Evolutionary conservation across 1,284 basidiomycete genomes (phyloP), one percentile per base, ranked within the genome.

Genomic region (Ustilago loliicola): DNA sequence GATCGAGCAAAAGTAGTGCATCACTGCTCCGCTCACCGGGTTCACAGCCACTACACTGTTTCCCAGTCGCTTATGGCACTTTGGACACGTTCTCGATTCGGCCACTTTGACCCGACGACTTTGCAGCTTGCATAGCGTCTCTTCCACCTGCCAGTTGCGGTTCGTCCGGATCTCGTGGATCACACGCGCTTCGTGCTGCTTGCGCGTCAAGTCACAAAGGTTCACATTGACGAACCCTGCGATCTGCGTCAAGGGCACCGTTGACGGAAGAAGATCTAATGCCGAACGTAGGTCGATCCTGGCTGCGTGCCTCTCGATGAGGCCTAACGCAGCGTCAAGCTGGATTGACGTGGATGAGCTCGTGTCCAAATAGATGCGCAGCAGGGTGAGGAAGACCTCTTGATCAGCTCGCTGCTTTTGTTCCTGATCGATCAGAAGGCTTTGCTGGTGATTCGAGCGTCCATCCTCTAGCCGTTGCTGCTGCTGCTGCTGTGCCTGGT

Each of bases 21-120:
- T 64, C 51, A 83, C 77, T 6, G 65, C 61, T 2, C 84, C 84
- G 25, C 63, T 77, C 19, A 75, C 74, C 0, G 81, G 72, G 21
- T 79, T 96, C 0, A 98, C 94, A 0, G 96, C 94, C 80, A 99
- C 95, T 42, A 97, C 95, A 70, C 94, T 96, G 79, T 92, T 93
- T 0, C 97, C 97, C 30, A 99, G 88, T 23, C 96, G 91, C 84
- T 98, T 98, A 85, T 96, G 93, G 86, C 96, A 99, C 84, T 95
- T 93, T 0, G 95, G 95, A 83, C 97, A 98, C 87, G 95, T 96
- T 74, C 72, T 85, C 91, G 67, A 92, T 85, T 98, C 96, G 0
- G 92, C 93, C 48, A 99, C 91, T 80, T 93, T 93, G n/a, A 99
- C 95, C 61, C 93, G 89, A 81, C 91, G 91, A 53, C 90, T 89